Base-by-base conservation (phyloP, 73 alveolate genomes). In the Paramecium biaurelia region DNA sequence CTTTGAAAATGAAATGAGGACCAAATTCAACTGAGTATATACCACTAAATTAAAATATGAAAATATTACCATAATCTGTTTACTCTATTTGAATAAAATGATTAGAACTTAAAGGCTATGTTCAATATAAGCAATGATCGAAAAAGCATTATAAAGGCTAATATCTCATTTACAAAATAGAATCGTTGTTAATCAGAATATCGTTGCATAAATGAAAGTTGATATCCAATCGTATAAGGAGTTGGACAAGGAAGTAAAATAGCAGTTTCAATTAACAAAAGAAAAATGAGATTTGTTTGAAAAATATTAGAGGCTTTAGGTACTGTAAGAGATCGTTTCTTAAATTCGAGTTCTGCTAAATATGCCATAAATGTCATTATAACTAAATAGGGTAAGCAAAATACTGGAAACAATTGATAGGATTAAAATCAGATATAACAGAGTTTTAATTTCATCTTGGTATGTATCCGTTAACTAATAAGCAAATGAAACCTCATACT, bases 401-500 rank as follows among this genome's bases (percentile, higher is more conserved):
- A 10, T 79, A 79, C 90, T 79, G 5, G 32, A 38, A 20, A 79
- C 6, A 20, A 79, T 79, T 8, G 90, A 23, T 24, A 47, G n/a
- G 9, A 79, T 8, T 9, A 79, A 21, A 12, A 79, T 79, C 23
- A 79, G 15, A 42, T 79, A 79, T 21, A 79, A 63, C 43, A 79
- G 47, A 5, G 56, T 20, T 43, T 79, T 41, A 2, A 79, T 79
- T 79, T 79, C 90, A 15, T 38, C 56, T 8, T 79, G 20, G 12
- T 41, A 45, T 21, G 24, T 12, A 15, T 41, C 45, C 45, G 70
- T 47, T 26, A 43, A 23, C 32, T 79, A 23, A 26, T 23, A 5
- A 0, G 42, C 47, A 45, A 79, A 79, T n/a, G 90, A 23, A 47
- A 20, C 45, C 56, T 79, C 90, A 79, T 79, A 79, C 90, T 79